Base-by-base conservation (phyloP, 2,329 filamentous ascomycete genomes). In the Fusarium kyushuense region DNA sequence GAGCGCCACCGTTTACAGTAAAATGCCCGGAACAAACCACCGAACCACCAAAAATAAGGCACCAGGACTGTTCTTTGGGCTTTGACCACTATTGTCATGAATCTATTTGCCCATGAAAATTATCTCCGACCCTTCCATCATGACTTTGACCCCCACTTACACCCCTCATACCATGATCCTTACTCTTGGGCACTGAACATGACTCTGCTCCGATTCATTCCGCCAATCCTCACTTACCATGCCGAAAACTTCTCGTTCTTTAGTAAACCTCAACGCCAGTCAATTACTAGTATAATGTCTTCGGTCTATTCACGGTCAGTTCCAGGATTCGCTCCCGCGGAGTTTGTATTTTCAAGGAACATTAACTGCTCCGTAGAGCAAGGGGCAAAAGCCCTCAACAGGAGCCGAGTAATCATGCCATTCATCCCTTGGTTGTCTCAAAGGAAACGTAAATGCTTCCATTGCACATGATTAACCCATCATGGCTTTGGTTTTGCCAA, bases 231-330 rank as follows among this genome's bases (percentile, higher is more conserved):
- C 55, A 56, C 29, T 54, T 9, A 25, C 13, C 35, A 45, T 57
- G 48, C 69, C 71, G 67, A 58, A 38, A 52, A 49, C 54, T 70
- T 49, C 33, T 67, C 58, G 63, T 46, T 23, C 21, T 25, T 23
- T 33, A 19, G 16, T 8, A 29, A 41, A 33, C 42, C 38, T 54
- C 52, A 27, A 54, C 48, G 43, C 42, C 54, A 55, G 62, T 42
- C 57, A 70, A 58, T 12, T 21, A 30, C 41, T 49, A 43, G 21
- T 58, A 51, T 47, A 69, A n/a, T 29, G n/a, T 62, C 63, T 58
- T 73, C 69, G 61, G 69, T 69, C 68, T 73, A 65, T 65, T 58
- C 60, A 70, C 33, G 36, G 53, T 46, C 61, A 53, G 23, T 33
- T 38, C n/a, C n/a, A 40, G 53, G 49, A 41, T 48, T 40, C n/a